Base-by-base conservation (phyloP, 2,329 filamentous ascomycete species). In the Nothopassalora personata region DNA sequence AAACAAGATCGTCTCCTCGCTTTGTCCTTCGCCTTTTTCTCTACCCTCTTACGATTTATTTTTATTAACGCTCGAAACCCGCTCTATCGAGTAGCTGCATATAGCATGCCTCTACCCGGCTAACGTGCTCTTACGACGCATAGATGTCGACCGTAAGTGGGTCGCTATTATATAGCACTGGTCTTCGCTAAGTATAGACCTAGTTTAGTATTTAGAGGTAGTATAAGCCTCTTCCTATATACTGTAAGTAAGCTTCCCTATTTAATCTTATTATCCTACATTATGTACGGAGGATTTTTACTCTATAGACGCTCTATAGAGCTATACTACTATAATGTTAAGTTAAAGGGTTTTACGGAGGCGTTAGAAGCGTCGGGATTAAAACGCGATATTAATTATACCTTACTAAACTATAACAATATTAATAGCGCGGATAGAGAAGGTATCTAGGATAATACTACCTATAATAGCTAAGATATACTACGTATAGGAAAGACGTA, bases 401-500 rank as follows among this genome's bases (percentile, higher is more conserved):
- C 18, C 13, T 19, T 43, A 18, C 23, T 56, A 36, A 58, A 55
- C 4, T 50, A 62, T 11, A 56, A 62, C 48, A 45, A 60, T 56
- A 54, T 27, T 36, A 57, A 56, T 8, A 48, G 47, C 43, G 53
- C 49, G 10, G 33, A 53, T n/a, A 52, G 23, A 23, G 28, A 54
- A 23, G 23, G 23, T 19, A 43, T 19, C 47, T 64, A 58, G 58
- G 56, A 58, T 50, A 55, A 62, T 33, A 58, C 62, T 18, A 52
- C 34, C 31, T 48, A 57, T 7, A 61, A 65, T 46, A 52, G 54
- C 18, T 57, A 56, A 13, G 69, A 71, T 48, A 71, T 71, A 69
- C 60, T 62, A 27, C 64, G 69, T 7, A 56, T 71, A 57, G 70
- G 68, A 9, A 71, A 70, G 58, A 68, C 68, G 54, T 61, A 67